Evolutionary conservation across 768 basidiomycete species (phyloP), one percentile per base, ranked within the genome.

Genomic region (Mycena capillaripes): DNA sequence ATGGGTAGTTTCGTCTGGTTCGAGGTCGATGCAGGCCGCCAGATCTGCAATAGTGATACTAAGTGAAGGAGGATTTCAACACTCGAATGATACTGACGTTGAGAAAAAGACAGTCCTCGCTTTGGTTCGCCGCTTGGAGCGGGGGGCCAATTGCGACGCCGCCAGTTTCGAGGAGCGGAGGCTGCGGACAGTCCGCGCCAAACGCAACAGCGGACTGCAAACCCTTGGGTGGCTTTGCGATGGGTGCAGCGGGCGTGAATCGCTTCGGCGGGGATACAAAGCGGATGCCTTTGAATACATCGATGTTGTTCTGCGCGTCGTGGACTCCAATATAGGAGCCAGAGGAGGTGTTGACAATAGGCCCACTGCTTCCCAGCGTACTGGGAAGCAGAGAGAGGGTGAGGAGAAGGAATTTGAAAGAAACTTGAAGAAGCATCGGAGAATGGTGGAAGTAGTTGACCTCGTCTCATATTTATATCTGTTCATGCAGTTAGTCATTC

Each of bases 81-180:
- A 23, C 11, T 3, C 6, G 16, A 38, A 38, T 2, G n/a, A n/a
- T n/a, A 59, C 66, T 27, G 34, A 60, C 66, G 34, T 67, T 67
- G 23, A 50, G 23, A 40, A 67, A 67, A 14, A 67, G n/a, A 40
- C 66, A 67, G 25, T 59, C 66, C 23, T 67, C 66, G 46, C 65
- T 66, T 36, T 57, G 65, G 11, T 57, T 66, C 4, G 55, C 42
- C 11, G 55, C 65, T 25, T 32, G 25, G 25, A 67, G 56, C 46
- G 66, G 66, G 8, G 66, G 66, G 19, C 66, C 66, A n/a, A 10
- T 23, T 7, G 46, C 25, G 10, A 59, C 4, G 17, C 66, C 57
- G 7, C 32, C 66, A n/a, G 7, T 10, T 7, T 7, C 25, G 1
- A 67, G 14, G 44, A n/a, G 7, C 2, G 32, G 3, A 21, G 66